A percentile compares a stretch with the other conserved stretches of the same genome.
Evolutionary conservation across 1,284 basidiomycete species (phyloP).

Genomic region (Sanghuangporus weigelae): DNA sequence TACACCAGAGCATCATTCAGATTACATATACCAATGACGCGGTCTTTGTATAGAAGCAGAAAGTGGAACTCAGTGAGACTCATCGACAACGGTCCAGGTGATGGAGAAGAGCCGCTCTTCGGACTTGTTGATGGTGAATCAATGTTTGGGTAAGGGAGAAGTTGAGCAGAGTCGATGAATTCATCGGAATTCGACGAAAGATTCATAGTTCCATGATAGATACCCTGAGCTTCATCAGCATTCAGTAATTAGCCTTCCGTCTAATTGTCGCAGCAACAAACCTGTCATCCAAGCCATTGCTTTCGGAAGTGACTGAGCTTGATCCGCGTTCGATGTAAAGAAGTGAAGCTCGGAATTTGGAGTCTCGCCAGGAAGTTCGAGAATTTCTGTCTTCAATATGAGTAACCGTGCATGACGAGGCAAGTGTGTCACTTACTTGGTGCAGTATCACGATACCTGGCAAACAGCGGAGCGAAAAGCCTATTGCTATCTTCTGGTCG

Average conservation of each 20-base stretch:
- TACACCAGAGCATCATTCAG: conserved; percentile 82
- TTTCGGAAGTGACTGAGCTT: conserved; percentile 59
- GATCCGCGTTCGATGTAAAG: conserved; percentile 65
- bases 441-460: conserved; percentile 63
- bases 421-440: conserved; percentile 58
- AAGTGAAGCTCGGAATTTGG: conserved; percentile 75
- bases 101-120: conserved; percentile 15
- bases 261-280: conserved; percentile 24
- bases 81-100: conserved; percentile 60
- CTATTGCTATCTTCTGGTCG: conserved; percentile 71
- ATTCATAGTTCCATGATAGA: conserved; percentile 78
- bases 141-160: conserved; percentile 58
- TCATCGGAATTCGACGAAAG: conserved; percentile 66
- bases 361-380: conserved; percentile 77
- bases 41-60: conserved; percentile 79
- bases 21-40: conserved; percentile 73
- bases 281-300: conserved; percentile 88
- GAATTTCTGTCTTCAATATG: conserved; percentile 56
- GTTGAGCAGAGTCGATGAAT: conserved; percentile 71
- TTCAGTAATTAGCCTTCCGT: not conserved
- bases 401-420: not conserved
- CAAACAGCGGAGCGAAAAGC: conserved; percentile 72
- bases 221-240: conserved; percentile 57
- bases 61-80: conserved; percentile 92
- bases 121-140: conserved; percentile 24